These are phyloP conservation scores for Ogataea haglerorum DNA, from an alignment of 805 yeast species.

Conservation along the genomic window DNA sequence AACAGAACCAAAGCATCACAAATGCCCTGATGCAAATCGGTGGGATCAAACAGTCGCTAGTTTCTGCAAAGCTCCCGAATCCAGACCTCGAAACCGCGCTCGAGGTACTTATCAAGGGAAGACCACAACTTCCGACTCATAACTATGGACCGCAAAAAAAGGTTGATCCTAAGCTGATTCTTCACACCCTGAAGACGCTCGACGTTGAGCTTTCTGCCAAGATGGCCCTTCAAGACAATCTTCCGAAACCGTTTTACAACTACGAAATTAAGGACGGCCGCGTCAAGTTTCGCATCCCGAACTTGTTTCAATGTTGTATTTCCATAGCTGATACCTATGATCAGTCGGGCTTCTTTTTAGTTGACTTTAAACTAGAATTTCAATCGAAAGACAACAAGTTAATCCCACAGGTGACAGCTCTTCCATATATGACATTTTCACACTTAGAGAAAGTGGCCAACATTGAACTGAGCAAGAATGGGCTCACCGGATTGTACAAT, in stretches of 20 bases:
- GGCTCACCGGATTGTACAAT: conserved; percentile 52
- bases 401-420: conserved; percentile 25
- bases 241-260: conserved; percentile 64
- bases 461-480: conserved; percentile 41
- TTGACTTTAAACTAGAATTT: conserved; percentile 69
- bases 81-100: conserved; percentile 86
- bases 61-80: conserved; percentile 88
- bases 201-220: conserved; percentile 72
- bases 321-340: conserved; percentile 61
- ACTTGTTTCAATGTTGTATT: conserved; percentile 72
- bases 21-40: conserved; percentile 64
- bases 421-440: conserved; percentile 33
- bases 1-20: conserved; percentile 67
- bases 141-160: conserved; percentile 47
- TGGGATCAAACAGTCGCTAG: conserved; percentile 62
- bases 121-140: conserved; percentile 70
- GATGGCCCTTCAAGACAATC: conserved; percentile 59
- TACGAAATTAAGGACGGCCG: conserved; percentile 75
- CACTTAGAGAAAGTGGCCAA: conserved; percentile 58
- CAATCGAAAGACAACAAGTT: conserved; percentile 37
- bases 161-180: conserved; percentile 52
- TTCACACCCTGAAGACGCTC: conserved; percentile 61
- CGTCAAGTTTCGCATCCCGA: conserved; percentile 56
- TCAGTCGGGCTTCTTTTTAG: conserved; percentile 67
- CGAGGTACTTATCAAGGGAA: conserved; percentile 75